phyloP scores from a whole-genome alignment of 768 basidiomycete genomes.

The Gloeophyllum trabeum region DNA sequence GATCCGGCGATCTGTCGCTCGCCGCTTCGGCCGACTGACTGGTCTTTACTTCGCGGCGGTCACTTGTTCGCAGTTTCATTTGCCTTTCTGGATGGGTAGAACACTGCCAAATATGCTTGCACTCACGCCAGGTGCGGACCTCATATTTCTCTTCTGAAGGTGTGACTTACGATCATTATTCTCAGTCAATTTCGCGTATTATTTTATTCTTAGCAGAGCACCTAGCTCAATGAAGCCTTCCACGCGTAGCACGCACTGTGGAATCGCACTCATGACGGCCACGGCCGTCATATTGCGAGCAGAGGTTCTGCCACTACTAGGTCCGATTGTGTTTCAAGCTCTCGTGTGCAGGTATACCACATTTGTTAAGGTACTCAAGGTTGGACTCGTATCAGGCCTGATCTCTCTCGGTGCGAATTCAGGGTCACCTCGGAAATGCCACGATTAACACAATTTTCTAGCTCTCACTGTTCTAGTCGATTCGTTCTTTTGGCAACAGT shows the following conservation, averaged over 20 bases:
- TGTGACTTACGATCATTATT: not conserved
- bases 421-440: too few species aligned
- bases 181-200: conserved; percentile 48
- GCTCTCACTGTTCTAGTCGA: conserved; percentile 60
- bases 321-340: conserved; percentile 45
- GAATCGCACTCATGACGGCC: conserved; percentile 53
- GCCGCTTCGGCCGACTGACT: conserved; percentile 51
- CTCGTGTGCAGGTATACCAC: conserved; percentile 30
- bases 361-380: conserved; percentile 30
- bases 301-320: conserved; percentile 64
- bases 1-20: conserved; percentile 48
- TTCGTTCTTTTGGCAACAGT: conserved; percentile 74
- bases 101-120: conserved; percentile 96
- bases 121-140: conserved; percentile 54
- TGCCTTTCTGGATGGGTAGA: conserved; percentile 88
- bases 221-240: conserved; percentile 29
- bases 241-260: conserved; percentile 19
- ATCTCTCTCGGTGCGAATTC: conserved; percentile 52
- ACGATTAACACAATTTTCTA: too few species aligned
- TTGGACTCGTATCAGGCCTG: conserved; percentile 37
- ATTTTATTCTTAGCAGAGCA: conserved; percentile 31
- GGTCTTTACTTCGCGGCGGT: conserved; percentile 53
- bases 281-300: conserved; percentile 67
- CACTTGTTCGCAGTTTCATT: conserved; percentile 80
- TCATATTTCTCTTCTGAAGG: not conserved